A percentile compares a stretch with the other conserved stretches of the same genome.
phyloP scores from a whole-genome alignment of 306 rosid species.

The Senna tora region DNA sequence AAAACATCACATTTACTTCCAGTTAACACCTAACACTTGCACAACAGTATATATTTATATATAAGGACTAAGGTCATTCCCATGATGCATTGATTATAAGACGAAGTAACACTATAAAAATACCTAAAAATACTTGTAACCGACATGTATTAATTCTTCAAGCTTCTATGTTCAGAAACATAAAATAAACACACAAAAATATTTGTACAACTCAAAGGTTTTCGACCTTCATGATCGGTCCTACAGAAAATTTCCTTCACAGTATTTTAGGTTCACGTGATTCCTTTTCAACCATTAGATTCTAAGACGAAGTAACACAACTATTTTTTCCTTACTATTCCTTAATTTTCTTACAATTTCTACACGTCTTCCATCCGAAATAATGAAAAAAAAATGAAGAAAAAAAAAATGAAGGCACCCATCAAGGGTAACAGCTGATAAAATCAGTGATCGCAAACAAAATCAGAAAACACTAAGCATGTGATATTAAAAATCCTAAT shows the following conservation, averaged over 20 bases:
- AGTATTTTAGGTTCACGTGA: neutral
- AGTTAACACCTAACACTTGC: neutral
- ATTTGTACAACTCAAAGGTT: neutral
- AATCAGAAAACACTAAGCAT: neutral
- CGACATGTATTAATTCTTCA: neutral
- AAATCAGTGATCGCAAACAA: slow-evolving; percentile 14
- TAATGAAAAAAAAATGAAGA: neutral
- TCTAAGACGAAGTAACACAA: too few relatives aligned
- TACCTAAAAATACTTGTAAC: neutral
- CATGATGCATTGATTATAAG: neutral
- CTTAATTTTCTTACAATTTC: neutral
- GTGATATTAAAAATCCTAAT: neutral
- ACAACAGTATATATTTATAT: neutral
- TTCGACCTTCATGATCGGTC: neutral
- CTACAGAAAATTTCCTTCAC: neutral
- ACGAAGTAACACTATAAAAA: neutral
- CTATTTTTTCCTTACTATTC: neutral
- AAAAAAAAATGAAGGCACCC: neutral
- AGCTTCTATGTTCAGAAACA: slow-evolving; percentile 5
- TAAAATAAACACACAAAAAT: neutral
- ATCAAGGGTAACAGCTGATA: neutral
- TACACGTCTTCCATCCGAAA: neutral
- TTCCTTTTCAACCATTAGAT: neutral
- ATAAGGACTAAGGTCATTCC: too few relatives aligned
- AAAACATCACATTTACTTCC: too few relatives aligned